Conservation (phyloP, 441 rosid species). For the Melastoma candidum region DNA sequence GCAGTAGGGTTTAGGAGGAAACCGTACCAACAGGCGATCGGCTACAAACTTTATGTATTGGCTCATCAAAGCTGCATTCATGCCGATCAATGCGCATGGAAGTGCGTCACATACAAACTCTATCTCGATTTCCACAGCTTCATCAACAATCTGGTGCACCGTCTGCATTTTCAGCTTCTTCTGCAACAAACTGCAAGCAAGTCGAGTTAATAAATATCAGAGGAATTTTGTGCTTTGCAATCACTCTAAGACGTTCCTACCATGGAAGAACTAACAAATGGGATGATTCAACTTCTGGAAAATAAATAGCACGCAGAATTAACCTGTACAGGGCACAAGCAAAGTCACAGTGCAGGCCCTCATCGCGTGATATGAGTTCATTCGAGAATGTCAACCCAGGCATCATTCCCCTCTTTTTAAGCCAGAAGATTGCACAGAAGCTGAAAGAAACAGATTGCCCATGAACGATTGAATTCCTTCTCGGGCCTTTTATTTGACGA, state of each 20-base stretch:
- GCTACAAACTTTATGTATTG: conserved; percentile 86
- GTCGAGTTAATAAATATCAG: not conserved
- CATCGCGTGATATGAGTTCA: conserved; percentile 89
- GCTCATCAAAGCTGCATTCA: conserved; percentile 81
- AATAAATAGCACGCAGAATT: not conserved
- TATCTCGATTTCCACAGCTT: conserved; percentile 59
- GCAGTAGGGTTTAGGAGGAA: not conserved
- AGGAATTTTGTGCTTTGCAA: no score
- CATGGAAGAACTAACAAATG: no score
- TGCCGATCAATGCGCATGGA: conserved; percentile 80
- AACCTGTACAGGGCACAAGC: conserved; percentile 89
- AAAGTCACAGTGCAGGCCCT: conserved; percentile 92
- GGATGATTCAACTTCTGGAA: not conserved
- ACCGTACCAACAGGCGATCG: conserved; percentile 69
- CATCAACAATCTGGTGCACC: conserved; percentile 45
- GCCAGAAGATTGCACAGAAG: conserved; percentile 95
- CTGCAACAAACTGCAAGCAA: conserved; percentile 46
- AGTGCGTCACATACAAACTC: conserved; percentile 82
- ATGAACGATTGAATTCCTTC: conserved; percentile 5
- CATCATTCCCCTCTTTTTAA: conserved; percentile 93
- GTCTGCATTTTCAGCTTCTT: conserved; percentile 48
- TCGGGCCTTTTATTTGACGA: no score
- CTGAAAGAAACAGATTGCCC: conserved; percentile 26
- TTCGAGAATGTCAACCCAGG: conserved; percentile 92
- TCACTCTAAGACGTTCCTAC: no score